Percentiles rank a stretch among this genome's conserved stretches.
phyloP scores from a whole-genome alignment of 805 yeast species.

The Wickerhamiella lipophila region DNA sequence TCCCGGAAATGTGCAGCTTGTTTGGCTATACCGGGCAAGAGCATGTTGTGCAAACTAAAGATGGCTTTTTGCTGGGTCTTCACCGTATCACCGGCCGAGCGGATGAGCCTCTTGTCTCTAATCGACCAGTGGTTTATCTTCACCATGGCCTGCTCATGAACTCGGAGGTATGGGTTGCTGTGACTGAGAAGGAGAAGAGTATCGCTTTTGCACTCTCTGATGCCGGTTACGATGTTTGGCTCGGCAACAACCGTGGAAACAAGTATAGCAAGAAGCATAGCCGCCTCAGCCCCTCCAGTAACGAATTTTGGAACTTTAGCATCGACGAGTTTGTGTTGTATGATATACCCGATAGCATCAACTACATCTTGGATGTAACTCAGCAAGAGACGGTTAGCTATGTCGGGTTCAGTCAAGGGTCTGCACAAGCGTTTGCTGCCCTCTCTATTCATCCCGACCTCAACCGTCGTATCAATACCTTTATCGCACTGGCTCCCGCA shows the following conservation, averaged over 20 bases:
- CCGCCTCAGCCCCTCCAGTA: constrained; percentile 31
- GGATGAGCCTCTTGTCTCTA: not conserved
- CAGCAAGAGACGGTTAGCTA: constrained; percentile 40
- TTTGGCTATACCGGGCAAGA: constrained; percentile 65
- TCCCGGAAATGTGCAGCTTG: constrained; percentile 52
- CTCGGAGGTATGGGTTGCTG: constrained; percentile 67
- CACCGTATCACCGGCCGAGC: constrained; percentile 42
- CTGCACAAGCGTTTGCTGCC: constrained; percentile 85
- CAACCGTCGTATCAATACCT: constrained; percentile 40
- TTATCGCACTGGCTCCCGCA: constrained; percentile 87
- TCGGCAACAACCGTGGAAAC: constrained; percentile 87
- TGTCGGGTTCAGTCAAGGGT: constrained; percentile 87
- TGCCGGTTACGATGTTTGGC: constrained; percentile 85
- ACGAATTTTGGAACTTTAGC: constrained; percentile 76
- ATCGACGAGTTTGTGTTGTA: constrained; percentile 83
- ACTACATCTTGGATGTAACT: constrained; percentile 51
- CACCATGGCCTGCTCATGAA: constrained; percentile 90
- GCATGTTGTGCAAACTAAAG: constrained; percentile 64
- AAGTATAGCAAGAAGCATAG: constrained; percentile 79
- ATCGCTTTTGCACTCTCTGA: constrained; percentile 71
- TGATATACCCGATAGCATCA: constrained; percentile 77
- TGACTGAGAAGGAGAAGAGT: constrained; percentile 36
- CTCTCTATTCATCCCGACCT: constrained; percentile 50
- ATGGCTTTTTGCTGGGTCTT: constrained; percentile 60
- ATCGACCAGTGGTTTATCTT: constrained; percentile 48